A percentile compares a stretch with the other conserved stretches of the same genome.
These are phyloP conservation scores for Colletotrichum sp. DNA, from an alignment of 2,329 filamentous ascomycete species.

Conservation along the genomic window DNA sequence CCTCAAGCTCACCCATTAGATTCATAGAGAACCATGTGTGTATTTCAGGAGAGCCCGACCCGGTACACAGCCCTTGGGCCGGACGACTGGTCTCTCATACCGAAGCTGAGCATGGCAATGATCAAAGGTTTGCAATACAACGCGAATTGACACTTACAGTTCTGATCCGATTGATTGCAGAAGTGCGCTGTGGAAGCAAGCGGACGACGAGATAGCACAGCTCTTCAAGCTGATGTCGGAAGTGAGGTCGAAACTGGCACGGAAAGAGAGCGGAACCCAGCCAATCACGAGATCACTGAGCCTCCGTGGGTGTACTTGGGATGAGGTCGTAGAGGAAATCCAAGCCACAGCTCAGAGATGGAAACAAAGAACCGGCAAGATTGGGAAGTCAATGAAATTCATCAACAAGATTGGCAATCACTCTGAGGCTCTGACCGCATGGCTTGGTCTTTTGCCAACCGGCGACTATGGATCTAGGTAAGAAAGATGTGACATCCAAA, in stretches of 20 bases:
- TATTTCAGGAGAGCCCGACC: not conserved
- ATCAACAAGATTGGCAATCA: conserved; percentile 5
- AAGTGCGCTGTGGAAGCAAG: conserved; percentile 11
- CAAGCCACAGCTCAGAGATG: not conserved
- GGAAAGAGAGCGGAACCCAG: not conserved
- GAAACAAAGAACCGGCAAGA: not conserved
- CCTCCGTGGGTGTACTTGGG: not conserved
- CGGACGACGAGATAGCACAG: conserved; percentile 3
- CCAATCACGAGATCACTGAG: not conserved
- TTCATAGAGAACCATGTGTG: not conserved
- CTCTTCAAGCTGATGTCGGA: conserved; percentile 19
- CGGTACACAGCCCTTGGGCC: not conserved
- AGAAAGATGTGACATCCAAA: not conserved
- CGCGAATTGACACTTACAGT: not conserved
- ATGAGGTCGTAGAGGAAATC: not conserved
- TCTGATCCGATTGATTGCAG: not conserved
- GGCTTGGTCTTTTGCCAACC: not conserved
- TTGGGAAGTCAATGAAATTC: not conserved
- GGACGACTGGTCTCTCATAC: not conserved
- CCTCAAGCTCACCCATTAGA: not conserved
- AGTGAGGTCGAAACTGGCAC: conserved; percentile 2
- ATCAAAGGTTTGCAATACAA: not conserved
- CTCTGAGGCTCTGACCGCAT: not conserved
- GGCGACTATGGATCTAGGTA: conserved; percentile 5
- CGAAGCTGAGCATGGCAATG: not conserved